Evolutionary conservation across 1,284 basidiomycete species (phyloP).

Genomic region (Veloboletus limbatus): DNA sequence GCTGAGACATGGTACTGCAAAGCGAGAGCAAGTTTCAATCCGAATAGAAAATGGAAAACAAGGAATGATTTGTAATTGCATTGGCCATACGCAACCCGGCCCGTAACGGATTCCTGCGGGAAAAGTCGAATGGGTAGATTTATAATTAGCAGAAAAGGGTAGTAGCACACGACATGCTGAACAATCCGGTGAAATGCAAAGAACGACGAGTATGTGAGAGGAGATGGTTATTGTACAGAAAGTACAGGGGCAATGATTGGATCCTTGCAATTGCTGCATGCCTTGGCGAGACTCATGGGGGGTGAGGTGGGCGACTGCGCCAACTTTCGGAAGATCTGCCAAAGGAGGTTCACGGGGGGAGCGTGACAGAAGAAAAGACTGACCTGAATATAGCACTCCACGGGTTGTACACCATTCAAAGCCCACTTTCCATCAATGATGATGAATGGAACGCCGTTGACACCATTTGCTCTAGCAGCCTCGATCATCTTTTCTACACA

Average conservation of each 20-base stretch:
- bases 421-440: slow-evolving; percentile 81
- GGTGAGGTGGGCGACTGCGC: slow-evolving; percentile 28
- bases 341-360: neutral
- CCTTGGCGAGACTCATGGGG: slow-evolving; percentile 3
- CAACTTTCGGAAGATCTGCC: slow-evolving; percentile 31
- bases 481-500: slow-evolving; percentile 69
- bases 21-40: slow-evolving; percentile 4
- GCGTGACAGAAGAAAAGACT: slow-evolving; percentile 12
- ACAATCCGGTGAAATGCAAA: slow-evolving; percentile 18
- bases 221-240: slow-evolving; percentile 22
- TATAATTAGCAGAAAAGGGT: slow-evolving; percentile 12
- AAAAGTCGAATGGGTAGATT: slow-evolving; percentile 12
- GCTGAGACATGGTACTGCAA: slow-evolving; percentile 9
- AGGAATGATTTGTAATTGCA: slow-evolving; percentile 14
- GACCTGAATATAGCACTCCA: slow-evolving; percentile 72
- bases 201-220: neutral
- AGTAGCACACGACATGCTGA: slow-evolving; percentile 15
- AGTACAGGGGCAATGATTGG: slow-evolving; percentile 17
- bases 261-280: slow-evolving; percentile 26
- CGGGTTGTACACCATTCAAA: slow-evolving; percentile 69
- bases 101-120: slow-evolving; percentile 17
- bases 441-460: slow-evolving; percentile 78
- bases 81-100: slow-evolving; percentile 10
- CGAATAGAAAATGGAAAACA: slow-evolving; percentile 15
- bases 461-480: slow-evolving; percentile 65